phyloP scores from a whole-genome alignment of 1,284 basidiomycete species.

The Apiotrichum domesticum region DNA sequence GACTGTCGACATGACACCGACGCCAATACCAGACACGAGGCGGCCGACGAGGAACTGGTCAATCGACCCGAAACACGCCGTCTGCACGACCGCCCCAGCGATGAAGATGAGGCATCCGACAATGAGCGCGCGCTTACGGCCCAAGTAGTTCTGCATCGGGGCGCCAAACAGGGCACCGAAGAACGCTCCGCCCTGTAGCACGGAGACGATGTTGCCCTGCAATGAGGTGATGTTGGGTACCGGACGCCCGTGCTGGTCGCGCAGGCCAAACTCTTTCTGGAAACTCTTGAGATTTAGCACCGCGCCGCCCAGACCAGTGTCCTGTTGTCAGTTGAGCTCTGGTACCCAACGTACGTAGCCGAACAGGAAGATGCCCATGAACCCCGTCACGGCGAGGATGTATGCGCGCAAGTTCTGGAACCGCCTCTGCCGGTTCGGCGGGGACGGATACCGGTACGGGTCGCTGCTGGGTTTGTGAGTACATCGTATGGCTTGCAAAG shows the following conservation, averaged over 20 bases:
- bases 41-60: constrained; percentile 51
- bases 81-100: constrained; percentile 59
- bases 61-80: constrained; percentile 20
- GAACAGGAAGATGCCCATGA: constrained; percentile 72
- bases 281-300: constrained; percentile 55
- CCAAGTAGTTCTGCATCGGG: constrained; percentile 32
- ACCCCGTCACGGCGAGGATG: constrained; percentile 62
- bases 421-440: no score
- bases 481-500: no score
- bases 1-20: constrained; percentile 54
- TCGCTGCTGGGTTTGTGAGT: no score
- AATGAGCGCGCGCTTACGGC: constrained; percentile 55
- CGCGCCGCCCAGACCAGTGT: constrained; percentile 31
- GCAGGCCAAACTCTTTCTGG: constrained; percentile 57
- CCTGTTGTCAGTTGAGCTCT: no score
- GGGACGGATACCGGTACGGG: no score
- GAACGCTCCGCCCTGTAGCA: constrained; percentile 61
- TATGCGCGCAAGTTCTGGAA: constrained; percentile 9
- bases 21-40: constrained; percentile 62
- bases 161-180: constrained; percentile 66
- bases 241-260: constrained; percentile 39
- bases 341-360: constrained; percentile 41
- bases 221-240: constrained; percentile 25
- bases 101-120: constrained; percentile 58
- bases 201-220: constrained; percentile 59